phyloP scores from a whole-genome alignment of 352 stramenopile genomes.

The Pythium myriotylum region DNA sequence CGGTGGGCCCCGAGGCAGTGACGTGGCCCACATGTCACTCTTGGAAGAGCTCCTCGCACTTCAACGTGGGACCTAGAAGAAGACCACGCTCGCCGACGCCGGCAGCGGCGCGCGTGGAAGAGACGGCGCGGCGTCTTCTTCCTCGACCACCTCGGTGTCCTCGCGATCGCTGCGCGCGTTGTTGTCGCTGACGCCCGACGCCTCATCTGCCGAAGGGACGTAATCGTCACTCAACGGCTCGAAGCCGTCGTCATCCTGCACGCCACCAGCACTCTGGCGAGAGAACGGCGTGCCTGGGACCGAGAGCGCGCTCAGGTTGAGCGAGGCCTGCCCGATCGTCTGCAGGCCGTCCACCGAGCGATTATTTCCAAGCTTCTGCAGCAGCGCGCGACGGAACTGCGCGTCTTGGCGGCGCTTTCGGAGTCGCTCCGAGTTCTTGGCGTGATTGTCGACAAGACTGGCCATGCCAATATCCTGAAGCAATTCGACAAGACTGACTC shows the following conservation, averaged over 20 bases:
- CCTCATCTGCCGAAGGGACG: not conserved
- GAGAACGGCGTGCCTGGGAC: constrained; percentile 48
- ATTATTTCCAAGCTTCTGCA: constrained; percentile 21
- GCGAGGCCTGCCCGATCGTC: constrained; percentile 8
- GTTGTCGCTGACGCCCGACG: not conserved
- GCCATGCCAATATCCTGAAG: constrained; percentile 65
- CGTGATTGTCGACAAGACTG: constrained; percentile 42
- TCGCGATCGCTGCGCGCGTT: not conserved
- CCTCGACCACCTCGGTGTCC: not conserved
- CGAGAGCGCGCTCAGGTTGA: constrained; percentile 32
- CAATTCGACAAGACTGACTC: constrained; percentile 59
- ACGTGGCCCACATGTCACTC: not conserved
- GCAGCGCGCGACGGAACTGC: constrained; percentile 45
- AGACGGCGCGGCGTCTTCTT: not conserved
- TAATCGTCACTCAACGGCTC: constrained; percentile 9
- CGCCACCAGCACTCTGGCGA: constrained; percentile 19
- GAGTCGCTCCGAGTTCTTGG: not conserved
- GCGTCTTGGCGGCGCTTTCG: constrained; percentile 24
- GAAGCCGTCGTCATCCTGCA: constrained; percentile 18
- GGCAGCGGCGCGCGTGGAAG: not conserved
- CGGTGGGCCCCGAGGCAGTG: not conserved
- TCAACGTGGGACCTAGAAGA: not conserved
- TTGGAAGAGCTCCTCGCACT: not conserved
- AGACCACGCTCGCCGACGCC: not conserved
- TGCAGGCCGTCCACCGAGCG: constrained; percentile 4